Conservation (phyloP, 225 moss, liverwort and hornwort genomes). For the Climacium dendroides region DNA sequence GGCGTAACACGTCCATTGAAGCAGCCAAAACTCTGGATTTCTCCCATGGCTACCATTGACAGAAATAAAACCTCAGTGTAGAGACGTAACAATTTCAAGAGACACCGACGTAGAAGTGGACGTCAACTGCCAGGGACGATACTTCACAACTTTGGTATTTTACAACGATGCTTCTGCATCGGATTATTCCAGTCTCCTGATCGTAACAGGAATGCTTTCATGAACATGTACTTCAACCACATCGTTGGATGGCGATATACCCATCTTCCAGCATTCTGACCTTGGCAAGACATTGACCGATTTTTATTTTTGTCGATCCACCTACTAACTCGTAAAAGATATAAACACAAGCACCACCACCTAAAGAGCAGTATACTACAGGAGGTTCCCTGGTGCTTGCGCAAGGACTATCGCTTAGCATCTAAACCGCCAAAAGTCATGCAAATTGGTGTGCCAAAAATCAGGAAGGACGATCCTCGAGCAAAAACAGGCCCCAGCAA, state of each 20-base stretch:
- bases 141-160: conserved; percentile 4
- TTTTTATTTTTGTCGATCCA: neutral
- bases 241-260: neutral
- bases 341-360: conserved; percentile 5
- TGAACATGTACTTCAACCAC: neutral
- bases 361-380: neutral
- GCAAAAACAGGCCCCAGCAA: neutral
- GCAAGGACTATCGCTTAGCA: neutral
- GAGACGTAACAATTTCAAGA: neutral
- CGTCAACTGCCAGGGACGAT: neutral
- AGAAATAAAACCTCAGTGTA: neutral
- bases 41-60: neutral
- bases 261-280: conserved; percentile 2
- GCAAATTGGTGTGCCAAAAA: neutral
- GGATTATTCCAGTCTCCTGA: conserved; percentile 8
- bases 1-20: neutral
- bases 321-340: neutral
- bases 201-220: neutral
- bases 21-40: neutral
- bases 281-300: neutral
- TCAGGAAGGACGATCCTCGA: neutral
- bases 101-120: neutral
- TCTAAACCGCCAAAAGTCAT: neutral
- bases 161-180: conserved; percentile 24
- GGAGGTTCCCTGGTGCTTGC: neutral